These are phyloP conservation scores for Neophaeococcomyces mojaviensis DNA, from an alignment of 2,329 filamentous ascomycete genomes.

Conservation along the genomic window DNA sequence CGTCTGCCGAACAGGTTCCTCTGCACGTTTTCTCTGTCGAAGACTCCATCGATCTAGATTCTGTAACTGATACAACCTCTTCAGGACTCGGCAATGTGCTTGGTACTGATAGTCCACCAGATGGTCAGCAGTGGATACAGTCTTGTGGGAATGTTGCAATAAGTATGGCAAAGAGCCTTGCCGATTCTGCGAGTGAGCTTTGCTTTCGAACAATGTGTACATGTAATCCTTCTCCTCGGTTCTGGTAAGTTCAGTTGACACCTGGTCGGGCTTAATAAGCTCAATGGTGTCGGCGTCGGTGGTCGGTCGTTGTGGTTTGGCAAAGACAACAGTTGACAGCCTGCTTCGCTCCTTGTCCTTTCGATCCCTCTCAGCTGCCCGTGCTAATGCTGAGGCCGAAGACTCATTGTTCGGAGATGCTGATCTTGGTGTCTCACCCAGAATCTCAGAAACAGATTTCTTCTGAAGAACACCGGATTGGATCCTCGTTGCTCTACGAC, in stretches of 20 bases:
- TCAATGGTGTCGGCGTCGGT: conserved; percentile 39
- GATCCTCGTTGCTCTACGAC: conserved; percentile 60
- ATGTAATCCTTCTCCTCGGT: conserved; percentile 53
- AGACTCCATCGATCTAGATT: conserved; percentile 89
- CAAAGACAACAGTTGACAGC: conserved; percentile 69
- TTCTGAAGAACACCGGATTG: conserved; percentile 63
- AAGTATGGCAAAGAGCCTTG: conserved; percentile 58
- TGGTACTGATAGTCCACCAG: conserved; percentile 76
- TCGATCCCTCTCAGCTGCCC: conserved; percentile 43
- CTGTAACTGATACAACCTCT: conserved; percentile 82
- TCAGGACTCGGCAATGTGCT: conserved; percentile 78
- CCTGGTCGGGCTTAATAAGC: conserved; percentile 25
- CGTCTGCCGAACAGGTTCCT: conserved; percentile 68
- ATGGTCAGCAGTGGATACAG: conserved; percentile 75
- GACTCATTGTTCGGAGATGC: conserved; percentile 30
- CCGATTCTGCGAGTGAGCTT: conserved; percentile 48
- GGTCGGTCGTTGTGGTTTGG: conserved; percentile 52
- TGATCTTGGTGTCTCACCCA: conserved; percentile 50
- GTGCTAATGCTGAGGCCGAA: conserved; percentile 16
- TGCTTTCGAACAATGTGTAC: conserved; percentile 56
- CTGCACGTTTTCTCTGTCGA: conserved; percentile 74
- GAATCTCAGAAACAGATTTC: conserved; percentile 66
- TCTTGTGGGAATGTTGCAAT: conserved; percentile 78
- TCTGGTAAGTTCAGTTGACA: conserved; percentile 42
- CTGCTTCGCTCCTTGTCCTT: conserved; percentile 54